Percentiles rank a stretch among this genome's conserved stretches.
These are phyloP conservation scores for Elaphomyces granulatus DNA, from an alignment of 495 filamentous ascomycete species.

Conservation along the genomic window DNA sequence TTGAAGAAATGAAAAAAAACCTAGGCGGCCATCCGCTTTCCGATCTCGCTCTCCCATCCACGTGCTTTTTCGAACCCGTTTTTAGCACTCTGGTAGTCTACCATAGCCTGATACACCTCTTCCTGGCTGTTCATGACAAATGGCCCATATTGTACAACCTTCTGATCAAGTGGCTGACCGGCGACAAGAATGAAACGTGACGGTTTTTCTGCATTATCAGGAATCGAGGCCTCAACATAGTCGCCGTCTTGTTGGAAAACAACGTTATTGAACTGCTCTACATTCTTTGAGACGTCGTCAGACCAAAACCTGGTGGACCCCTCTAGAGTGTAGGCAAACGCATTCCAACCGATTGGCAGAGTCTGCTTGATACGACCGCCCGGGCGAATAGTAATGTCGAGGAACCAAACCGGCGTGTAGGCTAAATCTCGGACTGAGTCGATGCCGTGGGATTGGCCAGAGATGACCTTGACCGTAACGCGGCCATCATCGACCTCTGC, in stretches of 20 bases:
- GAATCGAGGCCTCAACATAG: constrained; percentile 52
- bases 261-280: constrained; percentile 71
- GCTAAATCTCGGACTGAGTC: constrained; percentile 80
- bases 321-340: constrained; percentile 70
- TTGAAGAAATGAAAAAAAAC: constrained; percentile 1
- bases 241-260: constrained; percentile 78
- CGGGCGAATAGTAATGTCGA: constrained; percentile 71
- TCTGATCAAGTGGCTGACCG: constrained; percentile 76
- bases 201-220: constrained; percentile 48
- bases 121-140: constrained; percentile 79
- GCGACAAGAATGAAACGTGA: constrained; percentile 67
- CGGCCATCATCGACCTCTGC: constrained; percentile 53
- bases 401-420: constrained; percentile 88
- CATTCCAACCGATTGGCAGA: constrained; percentile 75
- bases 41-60: constrained; percentile 86
- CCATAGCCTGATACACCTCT: constrained; percentile 79
- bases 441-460: constrained; percentile 64
- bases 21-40: constrained; percentile 52
- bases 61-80: constrained; percentile 87
- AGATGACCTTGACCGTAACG: constrained; percentile 78
- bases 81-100: constrained; percentile 66
- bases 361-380: constrained; percentile 60
- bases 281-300: constrained; percentile 35
- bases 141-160: constrained; percentile 90
- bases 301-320: constrained; percentile 56